A percentile compares a stretch with the other conserved stretches of the same genome.
These are phyloP conservation scores for Podosphaera aphanis DNA, from an alignment of 2,329 filamentous ascomycete species.

Conservation along the genomic window DNA sequence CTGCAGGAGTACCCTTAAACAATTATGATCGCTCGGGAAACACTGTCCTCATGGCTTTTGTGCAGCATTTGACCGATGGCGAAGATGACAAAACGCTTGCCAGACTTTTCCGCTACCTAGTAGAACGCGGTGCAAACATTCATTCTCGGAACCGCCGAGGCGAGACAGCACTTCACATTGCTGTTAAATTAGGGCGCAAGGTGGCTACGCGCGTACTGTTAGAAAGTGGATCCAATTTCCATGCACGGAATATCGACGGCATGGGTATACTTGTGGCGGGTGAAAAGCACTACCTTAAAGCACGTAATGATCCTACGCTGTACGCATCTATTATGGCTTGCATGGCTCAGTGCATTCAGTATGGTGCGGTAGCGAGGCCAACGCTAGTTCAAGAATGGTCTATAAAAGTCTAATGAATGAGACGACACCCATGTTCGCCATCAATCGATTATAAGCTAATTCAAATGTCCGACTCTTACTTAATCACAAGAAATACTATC, in stretches of 20 bases:
- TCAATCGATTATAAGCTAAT: background rate
- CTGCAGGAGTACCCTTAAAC: slow-evolving; percentile 4
- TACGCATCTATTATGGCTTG: slow-evolving; percentile 8
- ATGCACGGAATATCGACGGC: slow-evolving; percentile 4
- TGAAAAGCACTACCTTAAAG: slow-evolving; percentile 5
- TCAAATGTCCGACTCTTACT: background rate
- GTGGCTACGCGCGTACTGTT: slow-evolving; percentile 5
- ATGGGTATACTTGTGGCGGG: slow-evolving; percentile 4
- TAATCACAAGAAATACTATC: background rate
- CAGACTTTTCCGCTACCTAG: slow-evolving; percentile 3
- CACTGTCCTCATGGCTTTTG: slow-evolving; percentile 6
- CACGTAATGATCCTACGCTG: slow-evolving; percentile 3
- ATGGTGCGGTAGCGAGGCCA: slow-evolving; percentile 5
- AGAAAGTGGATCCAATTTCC: slow-evolving; percentile 4
- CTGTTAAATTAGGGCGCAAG: slow-evolving; percentile 6
- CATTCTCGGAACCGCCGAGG: slow-evolving; percentile 5
- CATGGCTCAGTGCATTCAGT: slow-evolving; percentile 6
- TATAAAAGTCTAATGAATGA: background rate
- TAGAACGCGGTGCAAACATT: slow-evolving; percentile 4
- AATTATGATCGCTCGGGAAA: slow-evolving; percentile 5
- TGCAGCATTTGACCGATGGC: slow-evolving; percentile 4
- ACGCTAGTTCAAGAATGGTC: slow-evolving; percentile 6
- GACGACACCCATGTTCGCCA: background rate
- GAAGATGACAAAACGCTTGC: slow-evolving; percentile 5
- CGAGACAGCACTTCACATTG: slow-evolving; percentile 7